A percentile compares a stretch with the other conserved stretches of the same genome.
These are phyloP conservation scores for Teratosphaeria viscida DNA, from an alignment of 2,329 filamentous ascomycete species.

Conservation along the genomic window DNA sequence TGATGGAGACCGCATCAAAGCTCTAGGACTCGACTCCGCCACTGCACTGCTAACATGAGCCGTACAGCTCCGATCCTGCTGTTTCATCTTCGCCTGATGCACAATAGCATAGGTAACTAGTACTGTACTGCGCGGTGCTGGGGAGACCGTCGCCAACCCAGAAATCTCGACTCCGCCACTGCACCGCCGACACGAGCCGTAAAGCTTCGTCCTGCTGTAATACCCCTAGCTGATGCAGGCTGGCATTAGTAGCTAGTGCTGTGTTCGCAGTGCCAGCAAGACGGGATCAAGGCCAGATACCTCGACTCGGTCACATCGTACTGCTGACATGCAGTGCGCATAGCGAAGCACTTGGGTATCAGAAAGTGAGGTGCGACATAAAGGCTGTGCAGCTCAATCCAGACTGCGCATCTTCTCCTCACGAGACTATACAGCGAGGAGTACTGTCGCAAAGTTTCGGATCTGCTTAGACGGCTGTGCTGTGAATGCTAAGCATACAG, in stretches of 20 bases:
- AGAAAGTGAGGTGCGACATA: not conserved
- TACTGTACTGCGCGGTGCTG: too few species aligned
- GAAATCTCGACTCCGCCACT: too few species aligned
- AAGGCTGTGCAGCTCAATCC: not conserved
- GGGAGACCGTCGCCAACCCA: too few species aligned
- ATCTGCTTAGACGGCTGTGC: not conserved
- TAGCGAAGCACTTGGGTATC: not conserved
- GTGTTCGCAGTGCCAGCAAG: too few species aligned
- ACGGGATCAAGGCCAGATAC: not conserved
- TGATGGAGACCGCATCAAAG: too few species aligned
- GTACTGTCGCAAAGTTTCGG: not conserved
- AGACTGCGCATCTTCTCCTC: not conserved
- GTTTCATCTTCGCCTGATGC: not conserved
- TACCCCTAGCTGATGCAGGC: not conserved
- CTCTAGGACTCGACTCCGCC: too few species aligned
- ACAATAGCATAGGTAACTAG: too few species aligned
- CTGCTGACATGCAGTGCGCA: not conserved
- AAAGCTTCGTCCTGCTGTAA: too few species aligned
- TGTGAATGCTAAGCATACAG: not conserved
- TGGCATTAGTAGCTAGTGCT: not conserved
- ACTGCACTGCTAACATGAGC: not conserved
- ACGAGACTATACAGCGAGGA: not conserved
- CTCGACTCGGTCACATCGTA: not conserved
- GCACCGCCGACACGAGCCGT: too few species aligned
- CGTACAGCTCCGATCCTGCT: not conserved